Conservation (phyloP, 148 eudicot genomes). For the Amaranthus hypochondriacus region DNA sequence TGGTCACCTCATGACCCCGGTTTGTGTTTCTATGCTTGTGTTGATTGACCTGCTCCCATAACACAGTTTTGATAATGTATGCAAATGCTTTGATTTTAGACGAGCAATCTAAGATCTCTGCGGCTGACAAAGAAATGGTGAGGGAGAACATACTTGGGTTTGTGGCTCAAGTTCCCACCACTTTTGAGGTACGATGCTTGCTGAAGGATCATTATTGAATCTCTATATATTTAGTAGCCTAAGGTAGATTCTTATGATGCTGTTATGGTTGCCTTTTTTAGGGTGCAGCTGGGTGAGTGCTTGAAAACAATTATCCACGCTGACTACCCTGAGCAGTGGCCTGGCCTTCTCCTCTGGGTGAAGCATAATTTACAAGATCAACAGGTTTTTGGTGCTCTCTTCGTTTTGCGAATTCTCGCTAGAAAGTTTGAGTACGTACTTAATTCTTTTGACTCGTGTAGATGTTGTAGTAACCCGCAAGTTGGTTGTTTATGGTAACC, state of each 20-base stretch:
- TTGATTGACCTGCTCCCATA: background rate
- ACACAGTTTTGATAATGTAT: background rate
- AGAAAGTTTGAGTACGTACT: conserved; percentile 92
- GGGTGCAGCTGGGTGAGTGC: conserved; percentile 96
- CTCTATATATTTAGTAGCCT: background rate
- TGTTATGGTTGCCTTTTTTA: conserved; percentile 20
- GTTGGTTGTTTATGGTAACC: background rate
- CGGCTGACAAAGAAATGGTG: conserved; percentile 70
- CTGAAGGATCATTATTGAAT: background rate
- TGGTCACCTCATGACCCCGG: conserved; percentile 94
- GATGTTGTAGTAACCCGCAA: background rate
- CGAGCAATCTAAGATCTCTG: conserved; percentile 77
- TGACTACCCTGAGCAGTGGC: conserved; percentile 99
- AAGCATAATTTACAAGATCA: conserved; percentile 87
- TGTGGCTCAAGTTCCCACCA: conserved; percentile 74
- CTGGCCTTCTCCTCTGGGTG: conserved; percentile 91
- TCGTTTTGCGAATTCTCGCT: conserved; percentile 86
- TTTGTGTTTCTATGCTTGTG: conserved; percentile 25
- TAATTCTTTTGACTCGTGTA: background rate
- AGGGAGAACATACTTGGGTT: conserved; percentile 83
- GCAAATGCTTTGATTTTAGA: conserved; percentile 32
- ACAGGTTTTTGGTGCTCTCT: conserved; percentile 93
- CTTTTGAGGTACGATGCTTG: conserved; percentile 55
- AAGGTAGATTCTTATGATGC: background rate
- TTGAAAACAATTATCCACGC: conserved; percentile 87